Conservation (phyloP, 768 basidiomycete species). For the Termitomyces sp. region DNA sequence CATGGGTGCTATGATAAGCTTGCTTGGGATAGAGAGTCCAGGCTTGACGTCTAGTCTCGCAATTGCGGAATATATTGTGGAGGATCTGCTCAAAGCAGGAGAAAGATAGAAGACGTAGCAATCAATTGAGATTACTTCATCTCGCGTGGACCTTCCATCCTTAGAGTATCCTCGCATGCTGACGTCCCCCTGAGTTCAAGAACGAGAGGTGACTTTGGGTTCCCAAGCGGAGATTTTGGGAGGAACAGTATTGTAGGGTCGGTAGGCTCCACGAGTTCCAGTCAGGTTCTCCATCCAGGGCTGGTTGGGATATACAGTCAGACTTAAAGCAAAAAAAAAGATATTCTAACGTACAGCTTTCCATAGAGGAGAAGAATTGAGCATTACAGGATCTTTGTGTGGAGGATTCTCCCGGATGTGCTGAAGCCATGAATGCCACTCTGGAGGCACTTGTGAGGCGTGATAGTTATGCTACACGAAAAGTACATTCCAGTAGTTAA, state of each 20-base stretch:
- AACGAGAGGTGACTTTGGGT: slow-evolving; percentile 58
- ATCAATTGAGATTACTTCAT: slow-evolving; percentile 7
- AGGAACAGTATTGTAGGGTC: slow-evolving; percentile 78
- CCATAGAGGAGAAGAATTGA: slow-evolving; percentile 71
- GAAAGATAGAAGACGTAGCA: slow-evolving; percentile 3
- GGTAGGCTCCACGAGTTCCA: slow-evolving; percentile 88
- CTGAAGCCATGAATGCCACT: slow-evolving; percentile 95
- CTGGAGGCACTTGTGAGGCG: slow-evolving; percentile 89
- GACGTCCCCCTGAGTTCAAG: slow-evolving; percentile 7
- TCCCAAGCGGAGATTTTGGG: slow-evolving; percentile 85
- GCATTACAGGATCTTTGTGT: slow-evolving; percentile 64
- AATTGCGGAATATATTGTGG: slow-evolving; percentile 78
- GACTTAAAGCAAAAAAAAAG: background rate
- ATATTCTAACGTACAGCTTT: slow-evolving; percentile 53
- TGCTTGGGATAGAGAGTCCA: slow-evolving; percentile 90
- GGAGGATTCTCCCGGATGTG: slow-evolving; percentile 88
- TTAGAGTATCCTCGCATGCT: slow-evolving; percentile 1
- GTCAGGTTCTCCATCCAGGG: slow-evolving; percentile 86
- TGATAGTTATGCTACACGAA: slow-evolving; percentile 68
- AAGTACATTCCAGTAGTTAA: background rate
- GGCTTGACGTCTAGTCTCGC: slow-evolving; percentile 86
- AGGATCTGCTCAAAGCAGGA: slow-evolving; percentile 39
- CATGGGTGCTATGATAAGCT: slow-evolving; percentile 61
- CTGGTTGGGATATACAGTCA: slow-evolving; percentile 29
- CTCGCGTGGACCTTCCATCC: background rate